Base-by-base conservation (phyloP, 768 basidiomycete genomes). In the Psilocybe azurescens region DNA sequence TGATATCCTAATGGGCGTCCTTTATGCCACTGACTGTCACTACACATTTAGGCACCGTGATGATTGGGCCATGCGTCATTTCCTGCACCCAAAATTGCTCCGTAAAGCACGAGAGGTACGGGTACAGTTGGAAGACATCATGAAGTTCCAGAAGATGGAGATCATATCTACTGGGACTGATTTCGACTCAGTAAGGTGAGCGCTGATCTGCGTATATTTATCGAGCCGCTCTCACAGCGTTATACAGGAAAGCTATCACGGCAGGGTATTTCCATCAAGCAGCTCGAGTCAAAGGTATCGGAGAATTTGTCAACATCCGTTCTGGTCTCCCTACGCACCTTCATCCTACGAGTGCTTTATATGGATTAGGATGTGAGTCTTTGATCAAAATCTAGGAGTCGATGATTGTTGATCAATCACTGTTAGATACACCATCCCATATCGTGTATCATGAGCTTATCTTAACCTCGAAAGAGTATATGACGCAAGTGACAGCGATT, bases 241-340 rank as follows among this genome's bases (percentile, higher is more conserved):
- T 44, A 33, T 64, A 9, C 61, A 95, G 96, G 73, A 99, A 97
- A 86, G 94, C 95, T 2, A 99, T 99, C 67, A 90, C 94, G 39
- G 92, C 97, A 30, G 97, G 97, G 32, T 99, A 98, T 76, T 99
- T 99, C 85, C 97, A 99, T 75, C 97, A 99, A 78, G 95, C 97
- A 0, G 97, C 97, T 16, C 81, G 95, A 65, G 97, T 97, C 39
- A 99, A 99, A 80, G 97, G 97, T 73, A 98, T 99, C 65, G 97
- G 97, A 62, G 97, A 99, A 77, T 99, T 97, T 76, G 94, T 97
- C 67, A 99, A 99, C 75, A 91, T 97, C 66, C 87, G 97, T 50
- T 95, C 96, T 28, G 97, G 93, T 58, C 79, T 98, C 32, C 96
- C 97, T 5, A 97, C 95, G 36, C 95, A 98, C 72, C 79, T 99